Conservation (phyloP, 2,329 filamentous ascomycete species). For the Myriosclerotinia scirpicola region DNA sequence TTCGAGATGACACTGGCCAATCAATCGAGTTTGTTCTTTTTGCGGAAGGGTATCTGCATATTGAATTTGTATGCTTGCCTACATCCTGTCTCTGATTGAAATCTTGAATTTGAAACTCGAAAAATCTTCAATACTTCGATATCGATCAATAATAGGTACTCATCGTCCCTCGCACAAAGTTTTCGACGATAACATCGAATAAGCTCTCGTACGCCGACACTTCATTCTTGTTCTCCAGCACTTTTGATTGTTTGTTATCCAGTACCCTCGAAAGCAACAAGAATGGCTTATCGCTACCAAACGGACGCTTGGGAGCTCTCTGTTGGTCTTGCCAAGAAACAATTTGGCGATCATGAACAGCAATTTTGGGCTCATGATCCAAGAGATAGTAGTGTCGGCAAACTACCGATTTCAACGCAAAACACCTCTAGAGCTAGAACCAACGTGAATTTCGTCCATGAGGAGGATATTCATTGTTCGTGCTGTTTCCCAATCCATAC, state of each 20-base stretch:
- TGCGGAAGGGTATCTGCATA: neutral
- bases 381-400: rapidly evolving
- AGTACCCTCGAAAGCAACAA: neutral
- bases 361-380: neutral
- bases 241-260: neutral
- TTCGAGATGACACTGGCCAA: neutral
- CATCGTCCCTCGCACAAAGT: too few species aligned
- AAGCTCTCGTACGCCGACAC: too few species aligned
- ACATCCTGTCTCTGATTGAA: neutral
- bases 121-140: neutral
- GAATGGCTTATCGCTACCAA: neutral
- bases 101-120: neutral
- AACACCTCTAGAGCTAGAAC: neutral
- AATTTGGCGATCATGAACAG: neutral
- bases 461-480: neutral
- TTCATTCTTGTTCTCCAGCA: neutral
- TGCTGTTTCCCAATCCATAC: neutral
- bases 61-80: neutral
- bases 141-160: neutral
- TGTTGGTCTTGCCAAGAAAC: neutral
- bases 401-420: neutral
- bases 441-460: neutral
- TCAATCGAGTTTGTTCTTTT: neutral
- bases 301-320: neutral
- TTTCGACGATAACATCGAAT: neutral